phyloP scores from a whole-genome alignment of 306 rosid species.

The Pachyrhizus erosus region DNA sequence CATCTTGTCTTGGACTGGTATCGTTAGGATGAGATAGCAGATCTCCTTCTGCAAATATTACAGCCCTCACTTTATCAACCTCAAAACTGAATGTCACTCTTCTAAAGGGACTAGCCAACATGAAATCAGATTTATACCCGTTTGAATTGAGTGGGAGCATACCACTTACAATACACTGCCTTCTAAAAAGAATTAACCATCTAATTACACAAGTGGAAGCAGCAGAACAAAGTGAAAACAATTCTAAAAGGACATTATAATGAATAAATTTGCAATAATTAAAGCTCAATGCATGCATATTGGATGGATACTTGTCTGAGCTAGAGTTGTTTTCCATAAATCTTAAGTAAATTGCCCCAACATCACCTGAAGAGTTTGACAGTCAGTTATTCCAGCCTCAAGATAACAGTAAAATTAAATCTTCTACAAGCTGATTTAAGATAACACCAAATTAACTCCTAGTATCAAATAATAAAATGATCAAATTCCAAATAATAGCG shows the following conservation, averaged over 20 bases:
- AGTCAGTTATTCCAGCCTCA: background rate
- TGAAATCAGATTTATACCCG: background rate
- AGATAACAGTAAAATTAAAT: background rate
- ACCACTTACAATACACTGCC: background rate
- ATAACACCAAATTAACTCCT: background rate
- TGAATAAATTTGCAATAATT: background rate
- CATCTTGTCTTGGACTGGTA: background rate
- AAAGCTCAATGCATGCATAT: background rate
- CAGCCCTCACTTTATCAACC: conserved; percentile 36
- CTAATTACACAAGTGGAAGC: background rate
- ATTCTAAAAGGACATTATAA: background rate
- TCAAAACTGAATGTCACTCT: conserved; percentile 40
- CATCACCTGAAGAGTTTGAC: background rate
- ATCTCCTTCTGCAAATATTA: conserved; percentile 55
- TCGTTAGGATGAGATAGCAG: conserved; percentile 43
- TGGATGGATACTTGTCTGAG: background rate
- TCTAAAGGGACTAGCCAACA: conserved; percentile 1
- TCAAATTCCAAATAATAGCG: background rate
- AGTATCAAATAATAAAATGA: background rate
- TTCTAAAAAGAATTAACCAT: conserved; percentile 27
- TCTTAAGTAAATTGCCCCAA: background rate
- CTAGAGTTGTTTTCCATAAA: background rate
- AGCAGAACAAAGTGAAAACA: background rate
- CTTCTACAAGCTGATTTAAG: background rate
- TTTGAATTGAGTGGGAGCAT: background rate